Evolutionary conservation across 768 basidiomycete species (phyloP), one percentile per base, ranked within the genome.

Genomic region (Amanita jacksonii): DNA sequence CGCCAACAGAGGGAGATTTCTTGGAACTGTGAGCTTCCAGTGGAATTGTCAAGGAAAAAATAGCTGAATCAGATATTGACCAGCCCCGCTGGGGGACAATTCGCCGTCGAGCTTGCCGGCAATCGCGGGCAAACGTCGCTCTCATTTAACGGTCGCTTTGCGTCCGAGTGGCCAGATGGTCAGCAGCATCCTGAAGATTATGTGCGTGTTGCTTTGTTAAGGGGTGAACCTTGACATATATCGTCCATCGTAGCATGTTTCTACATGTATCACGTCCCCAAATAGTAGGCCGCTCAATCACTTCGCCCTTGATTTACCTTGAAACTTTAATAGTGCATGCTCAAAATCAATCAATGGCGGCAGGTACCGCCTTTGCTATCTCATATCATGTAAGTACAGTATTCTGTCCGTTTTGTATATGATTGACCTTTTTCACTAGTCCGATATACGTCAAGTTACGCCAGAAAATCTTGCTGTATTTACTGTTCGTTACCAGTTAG

Each of bases 321-420:
- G 37, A 18, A 4, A 7, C n/a, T 4, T 20, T 19, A 15, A 18
- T 38, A 76, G 74, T 77, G 55, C 75, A 77, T 52, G 63, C 73
- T 3, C 71, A 73, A 48, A 74, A 75, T 49, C 57, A 70, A 43
- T 59, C 67, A 5, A 69, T 61, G 59, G 72, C 73, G 34, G 72
- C 75, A 36, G 75, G 75, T 1, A 73, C 73, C 27, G 74, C 70
- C 5, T 74, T 77, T 46, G 74, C 73, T 12, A 77, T 77, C 45
- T 66, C 74, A 13, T 77, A 77, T 51, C 53, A 65, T 39, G 73
- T 73, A 36, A 18, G 57, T 46, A 31, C 27, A 6, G 27, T 6
- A 28, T 28, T 16, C 8, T 38, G 6, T 12, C 3, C 15, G 40
- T 41, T 43, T 34, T 27, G 18, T 23, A 19, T 12, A 15, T 19